Percentiles rank a stretch among this genome's conserved stretches.
phyloP scores from a whole-genome alignment of 169 alveolate species.

The Eimeria acervulina region DNA sequence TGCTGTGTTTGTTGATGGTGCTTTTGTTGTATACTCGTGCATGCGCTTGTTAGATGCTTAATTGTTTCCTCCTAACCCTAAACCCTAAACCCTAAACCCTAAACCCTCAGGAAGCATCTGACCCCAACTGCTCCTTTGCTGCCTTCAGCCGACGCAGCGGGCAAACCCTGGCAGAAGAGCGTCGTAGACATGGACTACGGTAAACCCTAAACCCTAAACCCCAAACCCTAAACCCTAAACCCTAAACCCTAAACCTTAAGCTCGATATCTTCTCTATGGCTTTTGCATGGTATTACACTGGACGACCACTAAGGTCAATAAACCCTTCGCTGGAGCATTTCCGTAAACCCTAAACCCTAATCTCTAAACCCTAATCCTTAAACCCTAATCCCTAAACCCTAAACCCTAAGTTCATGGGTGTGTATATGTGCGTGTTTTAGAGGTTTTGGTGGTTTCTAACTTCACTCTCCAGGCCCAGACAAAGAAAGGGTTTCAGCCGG shows the following conservation, averaged over 20 bases:
- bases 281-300: background rate
- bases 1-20: no score
- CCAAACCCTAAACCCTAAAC: conserved; percentile 19
- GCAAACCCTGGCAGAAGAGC: conserved; percentile 65
- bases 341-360: background rate
- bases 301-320: no score
- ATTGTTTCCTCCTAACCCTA: background rate
- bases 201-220: conserved; percentile 21
- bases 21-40: no score
- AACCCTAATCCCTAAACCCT: conserved; percentile 8
- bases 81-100: background rate
- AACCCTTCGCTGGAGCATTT: background rate
- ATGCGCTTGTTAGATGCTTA: no score
- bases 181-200: conserved; percentile 59
- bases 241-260: background rate
- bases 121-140: background rate
- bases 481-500: conserved; percentile 63
- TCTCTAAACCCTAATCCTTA: background rate
- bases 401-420: background rate
- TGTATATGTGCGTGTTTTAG: background rate
- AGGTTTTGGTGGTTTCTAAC: conserved; percentile 46
- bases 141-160: conserved; percentile 23
- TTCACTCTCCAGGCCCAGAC: conserved; percentile 60
- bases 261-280: no score
- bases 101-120: background rate